A percentile compares a stretch with the other conserved stretches of the same genome.
Conservation (phyloP, 805 yeast genomes). For the Clavispora vitiphila region DNA sequence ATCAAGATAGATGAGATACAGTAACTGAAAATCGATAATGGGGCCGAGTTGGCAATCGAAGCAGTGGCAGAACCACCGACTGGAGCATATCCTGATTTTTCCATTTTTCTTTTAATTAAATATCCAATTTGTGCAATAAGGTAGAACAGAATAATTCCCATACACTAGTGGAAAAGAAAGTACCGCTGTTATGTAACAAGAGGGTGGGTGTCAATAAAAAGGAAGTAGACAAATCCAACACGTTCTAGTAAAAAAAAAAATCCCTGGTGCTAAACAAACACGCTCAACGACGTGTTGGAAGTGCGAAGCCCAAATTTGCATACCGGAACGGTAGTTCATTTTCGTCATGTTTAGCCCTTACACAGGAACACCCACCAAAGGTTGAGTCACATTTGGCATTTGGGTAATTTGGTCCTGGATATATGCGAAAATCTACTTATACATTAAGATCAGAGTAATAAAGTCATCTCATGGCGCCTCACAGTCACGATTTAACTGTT, state of each 20-base stretch:
- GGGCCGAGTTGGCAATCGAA: constrained; percentile 49
- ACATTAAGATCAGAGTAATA: too few relatives aligned
- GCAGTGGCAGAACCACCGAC: constrained; percentile 15
- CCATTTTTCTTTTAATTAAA: constrained; percentile 31
- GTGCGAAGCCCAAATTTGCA: background rate
- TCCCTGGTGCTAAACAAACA: constrained; percentile 1
- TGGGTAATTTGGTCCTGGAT: too few relatives aligned
- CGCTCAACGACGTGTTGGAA: background rate
- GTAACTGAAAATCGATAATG: constrained; percentile 72
- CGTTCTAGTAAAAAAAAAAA: constrained; percentile 1
- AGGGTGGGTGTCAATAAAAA: background rate
- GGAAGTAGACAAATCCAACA: background rate
- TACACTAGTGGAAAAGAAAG: constrained; percentile 12
- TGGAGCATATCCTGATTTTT: constrained; percentile 24
- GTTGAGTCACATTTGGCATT: too few relatives aligned
- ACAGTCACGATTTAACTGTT: too few relatives aligned
- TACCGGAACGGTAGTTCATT: background rate
- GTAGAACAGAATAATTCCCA: constrained; percentile 41
- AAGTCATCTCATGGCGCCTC: too few relatives aligned
- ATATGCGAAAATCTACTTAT: too few relatives aligned
- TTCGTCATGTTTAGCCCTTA: background rate
- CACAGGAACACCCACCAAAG: too few relatives aligned
- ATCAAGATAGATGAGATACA: constrained; percentile 92
- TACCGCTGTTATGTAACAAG: background rate
- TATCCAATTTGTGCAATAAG: constrained; percentile 32